Evolutionary conservation across 805 yeast species (phyloP), one percentile per base, ranked within the genome.

Genomic region (Blastobotrys parvus): DNA sequence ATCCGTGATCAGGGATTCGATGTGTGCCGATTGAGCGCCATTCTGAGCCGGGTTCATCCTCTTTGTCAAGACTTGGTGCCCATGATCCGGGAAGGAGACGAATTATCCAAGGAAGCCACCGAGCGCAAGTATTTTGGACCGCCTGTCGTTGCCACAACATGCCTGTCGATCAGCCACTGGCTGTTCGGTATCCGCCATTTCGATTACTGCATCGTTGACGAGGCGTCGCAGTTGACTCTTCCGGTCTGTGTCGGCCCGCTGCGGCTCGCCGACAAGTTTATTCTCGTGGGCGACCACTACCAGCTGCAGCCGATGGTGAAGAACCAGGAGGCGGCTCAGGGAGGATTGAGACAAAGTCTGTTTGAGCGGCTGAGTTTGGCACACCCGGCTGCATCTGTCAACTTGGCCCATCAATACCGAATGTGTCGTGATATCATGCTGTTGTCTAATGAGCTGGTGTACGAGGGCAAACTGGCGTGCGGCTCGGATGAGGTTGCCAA

Each of bases 141-240:
- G 0, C 75, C 74, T 15, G 80, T 92, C 2, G 92, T 92, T 1
- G 98, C 96, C 0, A 74, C 88, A 1, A 92, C 98, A 0, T 85
- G 95, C 56, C 66, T 90, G 35, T 89, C 94, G 0, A 72, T 87
- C 15, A 70, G 65, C 29, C 86, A 81, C 56, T 69, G 78, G 57
- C 60, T 78, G 2, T 80, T 88, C 53, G 42, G 63, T 72, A 54
- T 68, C 54, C 61, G 76, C 27, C 70, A 65, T 13, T 92, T 92
- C 61, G 98, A 92, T 56, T 90, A 84, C 57, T 94, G 97, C 57
- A 88, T 92, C 34, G 74, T 92, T 35, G 99, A 92, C 60, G 99
- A 92, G 60, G 97, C 97, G 0, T 88, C 97, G 1, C 98, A 92
- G 57, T 84, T 90, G 0, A 82, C 97, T 0, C 70, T 90, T 71